Conservation (phyloP, 306 rosid genomes). For the Vigna angularis region DNA sequence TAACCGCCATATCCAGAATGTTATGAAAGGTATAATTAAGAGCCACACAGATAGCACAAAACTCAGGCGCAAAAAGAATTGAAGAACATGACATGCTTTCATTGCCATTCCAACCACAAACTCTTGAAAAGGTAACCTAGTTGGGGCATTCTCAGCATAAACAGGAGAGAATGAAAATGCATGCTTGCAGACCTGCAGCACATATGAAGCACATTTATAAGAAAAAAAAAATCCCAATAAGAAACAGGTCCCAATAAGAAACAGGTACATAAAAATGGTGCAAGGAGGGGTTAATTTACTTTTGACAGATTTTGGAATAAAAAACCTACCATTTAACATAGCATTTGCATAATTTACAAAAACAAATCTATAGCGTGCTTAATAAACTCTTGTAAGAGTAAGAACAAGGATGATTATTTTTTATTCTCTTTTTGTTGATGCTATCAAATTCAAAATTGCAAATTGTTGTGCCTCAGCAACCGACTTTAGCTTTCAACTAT, state of each 20-base stretch:
- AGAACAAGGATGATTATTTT: constrained; percentile 15
- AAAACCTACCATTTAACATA: constrained; percentile 27
- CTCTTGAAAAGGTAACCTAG: constrained; percentile 97
- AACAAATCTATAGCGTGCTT: background rate
- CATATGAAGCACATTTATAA: constrained; percentile 30
- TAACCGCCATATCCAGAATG: constrained; percentile 99
- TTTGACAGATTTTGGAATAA: background rate
- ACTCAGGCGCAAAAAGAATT: constrained; percentile 90
- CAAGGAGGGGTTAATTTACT: background rate
- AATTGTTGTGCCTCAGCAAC: constrained; percentile 6
- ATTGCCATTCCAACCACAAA: constrained; percentile 96
- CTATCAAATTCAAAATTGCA: constrained; percentile 18
- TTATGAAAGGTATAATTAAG: constrained; percentile 93
- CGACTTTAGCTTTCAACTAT: constrained; percentile 8
- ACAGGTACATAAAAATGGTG: background rate
- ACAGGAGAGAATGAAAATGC: constrained; percentile 96
- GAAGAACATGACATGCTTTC: constrained; percentile 98
- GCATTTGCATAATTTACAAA: constrained; percentile 12
- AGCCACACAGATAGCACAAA: constrained; percentile 99
- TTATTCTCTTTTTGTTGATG: constrained; percentile 1
- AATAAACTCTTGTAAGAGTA: constrained; percentile 19
- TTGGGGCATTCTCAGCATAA: constrained; percentile 96
- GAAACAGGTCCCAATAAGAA: too few species aligned
- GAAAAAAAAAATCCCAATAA: background rate
- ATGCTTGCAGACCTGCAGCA: constrained; percentile 94